Evolutionary conservation across 345 rosid species (phyloP), one percentile per base, ranked within the genome.

Genomic region (Eucalyptus pumila): DNA sequence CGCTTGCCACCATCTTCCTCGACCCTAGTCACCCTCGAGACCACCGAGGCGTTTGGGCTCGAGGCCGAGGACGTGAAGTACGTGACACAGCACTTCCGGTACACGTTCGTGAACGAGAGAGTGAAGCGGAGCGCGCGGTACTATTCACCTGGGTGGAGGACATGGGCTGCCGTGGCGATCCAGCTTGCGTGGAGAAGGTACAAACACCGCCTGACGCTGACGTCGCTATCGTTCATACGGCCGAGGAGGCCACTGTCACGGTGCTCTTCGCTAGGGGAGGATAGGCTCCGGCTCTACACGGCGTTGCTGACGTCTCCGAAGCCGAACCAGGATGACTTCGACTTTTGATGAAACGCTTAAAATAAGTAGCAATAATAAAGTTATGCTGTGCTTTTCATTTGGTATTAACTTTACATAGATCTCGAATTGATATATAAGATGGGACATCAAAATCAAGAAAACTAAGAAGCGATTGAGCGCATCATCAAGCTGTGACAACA

Each of bases 111-210:
- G 6, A 98, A 96, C 5, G 99, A 96, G 54, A 94, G 94, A 90
- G 98, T 98, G 80, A 98, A 94, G 93, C 94, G 99, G 88, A 96
- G 99, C 87, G 99, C 99, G 1, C 94, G 99, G 89, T 97, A 95
- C 86, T 97, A 98, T 87, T 98, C 99, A 21, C 99, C 99, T 2
- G 99, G 99, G 15, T 98, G 99, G 99, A 91, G 99, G 42, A 97
- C 99, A 17, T 98, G 99, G 99, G 98, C 98, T 0, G 98, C 99
- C 1, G 99, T 98, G 90, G 98, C 99, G 5, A 94, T 97, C 89
- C 99, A 98, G 94, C 91, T 98, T 88, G 99, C 99, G 19, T 98
- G 99, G 99, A 92, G 98, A 86, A 91, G 99, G 93, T 95, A 97
- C 87, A 96, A 90, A 93, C 99, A 96, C 87, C 93, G 99, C 49